A percentile compares a stretch with the other conserved stretches of the same genome.
These are phyloP conservation scores for Lactifluus hygrophoroides DNA, from an alignment of 768 basidiomycete species.

Conservation along the genomic window DNA sequence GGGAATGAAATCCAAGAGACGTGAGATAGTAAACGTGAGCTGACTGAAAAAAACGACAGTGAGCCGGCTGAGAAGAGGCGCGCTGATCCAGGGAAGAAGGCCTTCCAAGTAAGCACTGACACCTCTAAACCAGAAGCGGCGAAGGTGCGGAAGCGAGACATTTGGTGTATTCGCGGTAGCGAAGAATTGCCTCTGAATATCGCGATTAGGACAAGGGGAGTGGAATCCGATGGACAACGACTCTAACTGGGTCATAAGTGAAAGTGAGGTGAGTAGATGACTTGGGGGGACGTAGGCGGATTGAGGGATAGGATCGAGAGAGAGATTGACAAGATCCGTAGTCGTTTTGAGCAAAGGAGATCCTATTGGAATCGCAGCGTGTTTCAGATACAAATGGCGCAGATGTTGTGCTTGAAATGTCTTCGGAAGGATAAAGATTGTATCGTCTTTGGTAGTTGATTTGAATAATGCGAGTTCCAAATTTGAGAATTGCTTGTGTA, in stretches of 20 bases:
- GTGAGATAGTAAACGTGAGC: neutral
- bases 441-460: neutral
- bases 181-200: neutral
- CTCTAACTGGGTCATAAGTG: neutral
- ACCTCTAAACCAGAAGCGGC: neutral
- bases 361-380: neutral
- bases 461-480: neutral
- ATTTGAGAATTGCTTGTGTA: neutral
- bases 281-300: neutral
- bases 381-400: neutral
- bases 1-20: neutral
- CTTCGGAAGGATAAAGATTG: neutral
- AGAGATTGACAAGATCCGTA: neutral
- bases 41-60: neutral
- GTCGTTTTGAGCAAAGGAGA: neutral
- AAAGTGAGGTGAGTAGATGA: neutral
- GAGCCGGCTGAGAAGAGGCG: neutral
- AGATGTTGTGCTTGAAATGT: neutral
- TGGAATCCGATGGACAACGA: neutral
- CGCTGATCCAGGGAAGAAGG: neutral
- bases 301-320: rapidly evolving
- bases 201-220: neutral
- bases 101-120: neutral
- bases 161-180: no score
- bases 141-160: neutral